Evolutionary conservation across 1,284 basidiomycete genomes (phyloP).

Genomic region (Sphaerobolus stellatus): DNA sequence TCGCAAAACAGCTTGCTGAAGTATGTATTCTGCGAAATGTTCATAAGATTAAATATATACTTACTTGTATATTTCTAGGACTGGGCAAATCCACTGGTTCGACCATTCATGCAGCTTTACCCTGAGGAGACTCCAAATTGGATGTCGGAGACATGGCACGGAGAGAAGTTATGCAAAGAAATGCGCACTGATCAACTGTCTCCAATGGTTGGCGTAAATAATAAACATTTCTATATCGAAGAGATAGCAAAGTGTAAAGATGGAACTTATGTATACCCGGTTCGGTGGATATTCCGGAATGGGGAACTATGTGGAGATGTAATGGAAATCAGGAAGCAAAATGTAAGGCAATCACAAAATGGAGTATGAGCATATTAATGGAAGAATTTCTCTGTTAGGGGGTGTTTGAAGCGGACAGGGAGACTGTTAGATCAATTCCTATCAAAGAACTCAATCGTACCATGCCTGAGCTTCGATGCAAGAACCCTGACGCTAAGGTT

Average conservation of each 20-base stretch:
- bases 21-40: slow-evolving; percentile 11
- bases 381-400: too few relatives aligned
- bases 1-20: slow-evolving; percentile 15
- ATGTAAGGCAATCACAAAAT: too few relatives aligned
- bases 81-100: slow-evolving; percentile 18
- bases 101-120: slow-evolving; percentile 8
- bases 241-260: slow-evolving; percentile 11
- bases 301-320: too few relatives aligned
- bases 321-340: too few relatives aligned
- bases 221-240: slow-evolving; percentile 17
- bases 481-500: too few relatives aligned
- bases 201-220: slow-evolving; percentile 19
- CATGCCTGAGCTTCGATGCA: too few relatives aligned
- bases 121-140: slow-evolving; percentile 4
- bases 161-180: slow-evolving; percentile 19
- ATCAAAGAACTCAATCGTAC: too few relatives aligned
- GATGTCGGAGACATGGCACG: slow-evolving; percentile 18
- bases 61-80: slow-evolving; percentile 13
- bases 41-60: not conserved
- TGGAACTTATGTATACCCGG: slow-evolving; percentile 9
- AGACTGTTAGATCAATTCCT: too few relatives aligned
- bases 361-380: too few relatives aligned
- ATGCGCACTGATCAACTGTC: slow-evolving; percentile 19
- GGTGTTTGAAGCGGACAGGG: too few relatives aligned
- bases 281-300: too few relatives aligned